Evolutionary conservation across 2,329 filamentous ascomycete genomes (phyloP).

Genomic region (Diaporthe citri): DNA sequence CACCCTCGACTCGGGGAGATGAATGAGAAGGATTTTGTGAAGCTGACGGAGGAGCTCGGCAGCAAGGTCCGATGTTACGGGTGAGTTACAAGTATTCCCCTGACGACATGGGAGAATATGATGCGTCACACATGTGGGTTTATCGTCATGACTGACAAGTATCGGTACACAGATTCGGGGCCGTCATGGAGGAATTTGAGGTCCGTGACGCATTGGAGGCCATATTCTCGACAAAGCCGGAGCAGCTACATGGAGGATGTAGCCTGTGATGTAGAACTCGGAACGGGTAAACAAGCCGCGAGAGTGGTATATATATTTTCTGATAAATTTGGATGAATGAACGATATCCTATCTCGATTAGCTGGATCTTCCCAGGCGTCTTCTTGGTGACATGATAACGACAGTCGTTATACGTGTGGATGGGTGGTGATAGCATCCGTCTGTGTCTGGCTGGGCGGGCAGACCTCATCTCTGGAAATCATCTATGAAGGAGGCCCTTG

Average conservation of each 20-base stretch:
- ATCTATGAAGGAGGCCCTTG: too few species aligned
- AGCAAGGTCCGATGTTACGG: constrained; percentile 93
- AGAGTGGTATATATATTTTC: not conserved
- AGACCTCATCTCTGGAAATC: too few species aligned
- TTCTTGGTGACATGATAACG: not conserved
- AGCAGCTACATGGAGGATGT: constrained; percentile 40
- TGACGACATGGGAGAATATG: not conserved
- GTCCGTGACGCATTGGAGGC: constrained; percentile 82
- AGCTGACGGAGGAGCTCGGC: constrained; percentile 79
- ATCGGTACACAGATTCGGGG: constrained; percentile 64
- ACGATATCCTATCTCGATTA: not conserved
- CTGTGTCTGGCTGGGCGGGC: too few species aligned
- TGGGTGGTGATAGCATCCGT: too few species aligned
- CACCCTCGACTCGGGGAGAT: constrained; percentile 79
- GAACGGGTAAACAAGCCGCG: not conserved
- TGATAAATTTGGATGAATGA: not conserved
- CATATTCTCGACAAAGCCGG: constrained; percentile 72
- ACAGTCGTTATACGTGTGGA: not conserved
- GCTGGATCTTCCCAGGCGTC: not conserved
- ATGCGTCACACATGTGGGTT: not conserved
- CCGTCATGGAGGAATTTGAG: constrained; percentile 76
- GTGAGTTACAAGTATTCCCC: constrained; percentile 62
- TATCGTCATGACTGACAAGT: not conserved
- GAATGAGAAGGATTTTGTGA: constrained; percentile 75
- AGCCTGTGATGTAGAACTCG: not conserved